Evolutionary conservation across 305 asterid species (phyloP), one percentile per base, ranked within the genome.

Genomic region (Fraxinus floribunda): DNA sequence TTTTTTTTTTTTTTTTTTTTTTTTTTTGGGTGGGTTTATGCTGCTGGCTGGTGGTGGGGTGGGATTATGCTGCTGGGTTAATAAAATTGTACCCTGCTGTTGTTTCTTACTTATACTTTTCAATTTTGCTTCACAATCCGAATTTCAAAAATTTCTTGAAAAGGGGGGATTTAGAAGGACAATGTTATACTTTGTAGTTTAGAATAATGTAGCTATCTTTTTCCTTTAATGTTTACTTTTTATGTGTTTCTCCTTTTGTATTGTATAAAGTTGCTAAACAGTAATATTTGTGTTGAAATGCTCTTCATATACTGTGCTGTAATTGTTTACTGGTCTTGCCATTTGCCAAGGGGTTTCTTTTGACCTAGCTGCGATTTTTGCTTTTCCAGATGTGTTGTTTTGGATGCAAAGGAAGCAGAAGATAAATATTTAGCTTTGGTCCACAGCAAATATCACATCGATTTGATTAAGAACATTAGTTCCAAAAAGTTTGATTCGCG

Each of bases 371-470:
- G 20, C 38, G 34, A 5, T 4, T 24, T 78, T 55, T 77, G 29
- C 55, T 78, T 70, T 81, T 89, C 52, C 90, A 95, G 98, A 87
- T 96, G 98, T 83, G 77, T 86, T 76, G 38, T 94, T 89, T 76
- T 96, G 90, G 77, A 84, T 32, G 97, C 92, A 26, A 90, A 90
- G 89, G 92, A 89, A 77, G 98, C 91, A 18, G 91, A 90, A 52
- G 97, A 94, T 79, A 86, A 85, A 71, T 82, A 91, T 79, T 79
- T 94, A 80, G 93, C 93, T 84, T 83, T 92, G 87, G 98, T 96
- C 84, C 98, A 96, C 87, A 75, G 93, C 75, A 90, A 87, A 85
- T 71, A 77, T 4, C 99, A 93, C 82, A 88, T 92, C 4, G 79
- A 90, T 71, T 90, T 96, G 79, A 87, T 96, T 55, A 96, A 90